Percentiles rank a stretch among this genome's conserved stretches.
phyloP scores from a whole-genome alignment of 257 asterid genomes.

The Petunia secreta region DNA sequence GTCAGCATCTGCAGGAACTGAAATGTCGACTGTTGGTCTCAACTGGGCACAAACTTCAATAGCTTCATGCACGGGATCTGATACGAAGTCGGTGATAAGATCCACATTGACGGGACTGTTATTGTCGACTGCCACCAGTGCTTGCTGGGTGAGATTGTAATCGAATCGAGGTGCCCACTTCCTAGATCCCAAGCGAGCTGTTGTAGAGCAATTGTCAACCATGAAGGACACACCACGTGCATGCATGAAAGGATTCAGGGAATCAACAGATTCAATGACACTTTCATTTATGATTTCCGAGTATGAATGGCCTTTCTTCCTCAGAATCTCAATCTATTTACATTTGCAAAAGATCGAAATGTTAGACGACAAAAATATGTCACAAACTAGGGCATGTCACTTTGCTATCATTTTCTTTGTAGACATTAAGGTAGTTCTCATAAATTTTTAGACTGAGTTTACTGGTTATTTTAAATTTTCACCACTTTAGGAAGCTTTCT shows the following conservation, averaged over 20 bases:
- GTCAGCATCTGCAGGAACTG: conserved; percentile 87
- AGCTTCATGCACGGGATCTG: conserved; percentile 85
- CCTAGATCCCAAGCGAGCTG: conserved; percentile 88
- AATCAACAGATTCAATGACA: conserved; percentile 91
- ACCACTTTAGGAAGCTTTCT: not conserved
- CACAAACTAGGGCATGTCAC: not conserved
- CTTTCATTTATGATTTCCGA: conserved; percentile 94
- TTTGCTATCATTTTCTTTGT: not conserved
- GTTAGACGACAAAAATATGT: not conserved
- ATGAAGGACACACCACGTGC: conserved; percentile 97
- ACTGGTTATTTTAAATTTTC: not conserved
- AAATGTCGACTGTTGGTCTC: conserved; percentile 95
- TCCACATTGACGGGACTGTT: conserved; percentile 67
- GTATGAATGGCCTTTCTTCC: conserved; percentile 96
- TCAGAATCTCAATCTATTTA: conserved; percentile 77
- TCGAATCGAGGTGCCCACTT: conserved; percentile 97
- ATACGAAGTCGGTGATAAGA: conserved; percentile 79
- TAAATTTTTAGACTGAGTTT: not conserved
- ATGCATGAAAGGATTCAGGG: conserved; percentile 96
- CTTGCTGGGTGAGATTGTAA: conserved; percentile 88
- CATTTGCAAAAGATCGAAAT: not conserved
- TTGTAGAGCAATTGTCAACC: conserved; percentile 98
- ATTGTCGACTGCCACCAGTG: conserved; percentile 79
- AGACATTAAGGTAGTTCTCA: not conserved
- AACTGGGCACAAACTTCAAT: conserved; percentile 82